Evolutionary conservation across 768 basidiomycete species (phyloP).

Genomic region (Boletus tomentosulus): DNA sequence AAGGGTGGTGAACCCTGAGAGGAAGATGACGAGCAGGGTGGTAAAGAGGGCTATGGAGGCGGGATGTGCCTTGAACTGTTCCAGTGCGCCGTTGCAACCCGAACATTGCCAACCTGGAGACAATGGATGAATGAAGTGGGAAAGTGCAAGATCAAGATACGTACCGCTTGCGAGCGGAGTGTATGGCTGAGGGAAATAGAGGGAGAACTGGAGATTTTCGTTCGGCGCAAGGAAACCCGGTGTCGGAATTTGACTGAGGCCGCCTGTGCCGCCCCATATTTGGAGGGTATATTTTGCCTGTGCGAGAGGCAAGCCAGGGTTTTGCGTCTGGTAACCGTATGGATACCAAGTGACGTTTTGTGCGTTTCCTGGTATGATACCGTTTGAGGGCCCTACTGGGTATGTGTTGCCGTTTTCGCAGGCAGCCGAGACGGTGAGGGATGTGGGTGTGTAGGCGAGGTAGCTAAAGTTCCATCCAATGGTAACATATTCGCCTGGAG

Average conservation of each 20-base stretch:
- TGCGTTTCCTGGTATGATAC: constrained; percentile 47
- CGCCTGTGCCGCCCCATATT: constrained; percentile 49
- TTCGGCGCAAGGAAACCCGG: constrained; percentile 56
- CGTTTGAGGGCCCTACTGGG: constrained; percentile 55
- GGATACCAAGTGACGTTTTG: constrained; percentile 58
- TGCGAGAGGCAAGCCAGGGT: constrained; percentile 53
- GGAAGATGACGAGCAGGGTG: constrained; percentile 28
- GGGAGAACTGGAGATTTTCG: constrained; percentile 50
- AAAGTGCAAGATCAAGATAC: neutral
- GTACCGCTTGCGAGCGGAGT: constrained; percentile 47
- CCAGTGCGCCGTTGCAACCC: constrained; percentile 29
- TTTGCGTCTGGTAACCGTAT: constrained; percentile 47
- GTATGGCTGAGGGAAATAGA: constrained; percentile 58
- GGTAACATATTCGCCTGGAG: constrained; percentile 49
- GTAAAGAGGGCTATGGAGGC: constrained; percentile 32
- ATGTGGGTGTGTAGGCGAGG: constrained; percentile 46
- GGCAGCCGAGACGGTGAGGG: constrained; percentile 59
- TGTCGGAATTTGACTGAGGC: constrained; percentile 42
- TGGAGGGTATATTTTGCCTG: constrained; percentile 58
- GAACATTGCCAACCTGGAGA: constrained; percentile 27
- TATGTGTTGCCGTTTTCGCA: constrained; percentile 69
- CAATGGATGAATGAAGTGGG: neutral
- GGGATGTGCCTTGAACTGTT: constrained; percentile 29
- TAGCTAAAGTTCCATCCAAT: constrained; percentile 76
- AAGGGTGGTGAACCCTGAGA: constrained; percentile 33